These are phyloP conservation scores for Canariomyces notabilis DNA, from an alignment of 2,329 filamentous ascomycete genomes.

Conservation along the genomic window DNA sequence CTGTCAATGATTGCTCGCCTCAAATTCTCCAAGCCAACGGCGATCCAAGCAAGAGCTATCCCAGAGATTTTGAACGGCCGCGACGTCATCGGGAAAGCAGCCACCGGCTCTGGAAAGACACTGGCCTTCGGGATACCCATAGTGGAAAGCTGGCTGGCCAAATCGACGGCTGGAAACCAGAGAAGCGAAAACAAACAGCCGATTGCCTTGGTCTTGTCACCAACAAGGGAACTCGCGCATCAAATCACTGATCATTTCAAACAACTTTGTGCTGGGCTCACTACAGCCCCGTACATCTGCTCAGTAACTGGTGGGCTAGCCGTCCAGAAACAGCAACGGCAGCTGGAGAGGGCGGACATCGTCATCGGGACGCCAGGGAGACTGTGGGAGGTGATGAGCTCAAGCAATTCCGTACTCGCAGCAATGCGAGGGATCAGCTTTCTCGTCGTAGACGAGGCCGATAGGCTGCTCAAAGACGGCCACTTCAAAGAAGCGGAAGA, in stretches of 20 bases:
- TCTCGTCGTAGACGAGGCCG: slow-evolving; percentile 89
- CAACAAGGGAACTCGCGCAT: slow-evolving; percentile 88
- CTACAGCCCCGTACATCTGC: slow-evolving; percentile 66
- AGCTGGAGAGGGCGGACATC: slow-evolving; percentile 79
- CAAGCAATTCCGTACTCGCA: slow-evolving; percentile 62
- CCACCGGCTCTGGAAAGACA: slow-evolving; percentile 95
- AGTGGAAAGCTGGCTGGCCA: slow-evolving; percentile 69
- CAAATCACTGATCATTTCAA: slow-evolving; percentile 82
- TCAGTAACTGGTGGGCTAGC: slow-evolving; percentile 89
- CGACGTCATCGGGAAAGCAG: slow-evolving; percentile 92
- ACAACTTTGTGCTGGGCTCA: slow-evolving; percentile 60
- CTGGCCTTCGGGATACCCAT: slow-evolving; percentile 93
- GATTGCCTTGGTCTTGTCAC: slow-evolving; percentile 77
- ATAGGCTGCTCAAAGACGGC: slow-evolving; percentile 83
- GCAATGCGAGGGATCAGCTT: slow-evolving; percentile 72
- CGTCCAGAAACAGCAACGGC: slow-evolving; percentile 88
- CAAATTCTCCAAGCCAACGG: slow-evolving; percentile 73
- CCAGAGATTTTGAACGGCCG: slow-evolving; percentile 76
- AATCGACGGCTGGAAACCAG: slow-evolving; percentile 30
- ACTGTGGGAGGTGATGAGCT: slow-evolving; percentile 88
- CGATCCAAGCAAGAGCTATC: slow-evolving; percentile 75
- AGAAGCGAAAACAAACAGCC: slow-evolving; percentile 44
- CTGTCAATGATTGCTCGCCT: slow-evolving; percentile 72
- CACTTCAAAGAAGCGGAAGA: slow-evolving; percentile 93
- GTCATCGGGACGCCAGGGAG: slow-evolving; percentile 91